Percentiles rank a stretch among this genome's conserved stretches.
These are phyloP conservation scores for Cyberlindnera mrakii DNA, from an alignment of 805 yeast species.

Conservation along the genomic window DNA sequence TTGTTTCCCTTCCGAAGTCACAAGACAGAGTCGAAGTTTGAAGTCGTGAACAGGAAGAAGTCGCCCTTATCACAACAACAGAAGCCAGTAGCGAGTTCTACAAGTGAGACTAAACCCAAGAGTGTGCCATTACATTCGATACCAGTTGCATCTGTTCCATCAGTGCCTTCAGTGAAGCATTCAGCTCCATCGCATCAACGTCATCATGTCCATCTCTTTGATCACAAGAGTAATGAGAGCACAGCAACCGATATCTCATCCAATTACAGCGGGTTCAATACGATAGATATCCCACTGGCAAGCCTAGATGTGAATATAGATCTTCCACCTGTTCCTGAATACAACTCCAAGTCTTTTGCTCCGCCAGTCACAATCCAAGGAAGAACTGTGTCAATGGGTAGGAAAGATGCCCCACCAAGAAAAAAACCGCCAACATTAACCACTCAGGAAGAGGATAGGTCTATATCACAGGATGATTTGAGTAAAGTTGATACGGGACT, in stretches of 20 bases:
- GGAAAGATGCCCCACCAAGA: conserved; percentile 15
- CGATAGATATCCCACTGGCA: conserved; percentile 8
- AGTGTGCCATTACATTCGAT: background rate
- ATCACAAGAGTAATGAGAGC: background rate
- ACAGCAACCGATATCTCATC: background rate
- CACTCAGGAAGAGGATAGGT: background rate
- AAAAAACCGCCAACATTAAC: conserved; percentile 17
- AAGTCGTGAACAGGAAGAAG: conserved; percentile 23
- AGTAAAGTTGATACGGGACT: background rate
- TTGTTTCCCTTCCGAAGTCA: conserved; percentile 18
- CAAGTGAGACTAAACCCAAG: too few relatives aligned
- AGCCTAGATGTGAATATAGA: conserved; percentile 10
- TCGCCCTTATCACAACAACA: conserved; percentile 10
- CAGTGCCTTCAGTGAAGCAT: background rate
- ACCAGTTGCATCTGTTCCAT: background rate
- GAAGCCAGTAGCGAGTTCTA: background rate
- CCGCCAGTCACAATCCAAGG: conserved; percentile 26
- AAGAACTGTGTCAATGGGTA: conserved; percentile 17
- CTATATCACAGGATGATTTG: background rate
- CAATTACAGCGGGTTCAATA: conserved; percentile 1
- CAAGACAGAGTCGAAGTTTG: conserved; percentile 19
- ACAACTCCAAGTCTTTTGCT: conserved; percentile 16
- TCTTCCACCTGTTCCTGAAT: conserved; percentile 25
- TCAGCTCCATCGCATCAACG: background rate
- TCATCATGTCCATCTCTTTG: background rate